phyloP scores from a whole-genome alignment of 257 asterid species.

The Fraxinus excelsior region DNA sequence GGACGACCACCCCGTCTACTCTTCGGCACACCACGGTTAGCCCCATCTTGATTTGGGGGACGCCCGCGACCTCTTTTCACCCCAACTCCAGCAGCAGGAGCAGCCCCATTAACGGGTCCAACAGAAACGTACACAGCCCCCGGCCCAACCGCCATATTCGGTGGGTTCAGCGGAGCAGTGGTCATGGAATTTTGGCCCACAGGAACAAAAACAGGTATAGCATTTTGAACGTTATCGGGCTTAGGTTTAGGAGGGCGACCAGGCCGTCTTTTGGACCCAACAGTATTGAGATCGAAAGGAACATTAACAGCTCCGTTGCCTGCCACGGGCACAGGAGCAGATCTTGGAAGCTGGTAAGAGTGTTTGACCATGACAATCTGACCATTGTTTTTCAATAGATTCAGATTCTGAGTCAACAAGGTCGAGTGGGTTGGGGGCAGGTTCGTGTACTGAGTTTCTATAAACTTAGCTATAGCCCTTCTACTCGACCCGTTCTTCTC shows the following conservation, averaged over 20 bases:
- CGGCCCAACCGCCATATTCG: slow-evolving; percentile 16
- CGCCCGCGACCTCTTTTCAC: slow-evolving; percentile 66
- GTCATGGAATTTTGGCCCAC: not conserved
- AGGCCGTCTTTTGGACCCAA: slow-evolving; percentile 47
- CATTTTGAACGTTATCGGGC: slow-evolving; percentile 24
- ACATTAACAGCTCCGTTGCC: slow-evolving; percentile 30
- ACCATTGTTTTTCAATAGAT: slow-evolving; percentile 54
- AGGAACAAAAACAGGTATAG: slow-evolving; percentile 28
- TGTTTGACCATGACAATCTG: slow-evolving; percentile 61
- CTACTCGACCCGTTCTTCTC: slow-evolving; percentile 77
- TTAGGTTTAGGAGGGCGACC: slow-evolving; percentile 73
- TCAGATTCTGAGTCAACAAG: slow-evolving; percentile 56
- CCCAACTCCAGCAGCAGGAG: slow-evolving; percentile 16
- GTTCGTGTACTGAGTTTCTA: slow-evolving; percentile 49
- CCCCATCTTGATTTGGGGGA: slow-evolving; percentile 49
- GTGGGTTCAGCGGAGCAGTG: slow-evolving; percentile 22
- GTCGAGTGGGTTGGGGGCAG: slow-evolving; percentile 56
- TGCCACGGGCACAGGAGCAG: slow-evolving; percentile 36
- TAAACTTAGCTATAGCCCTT: slow-evolving; percentile 60
- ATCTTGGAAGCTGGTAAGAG: slow-evolving; percentile 63
- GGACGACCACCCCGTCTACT: slow-evolving; percentile 46
- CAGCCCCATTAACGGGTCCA: slow-evolving; percentile 46
- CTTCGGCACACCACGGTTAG: slow-evolving; percentile 26
- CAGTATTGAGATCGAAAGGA: slow-evolving; percentile 28
- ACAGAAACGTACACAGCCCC: slow-evolving; percentile 40